Base-by-base conservation (phyloP, 1,284 basidiomycete species). In the Spongiforma sp. region DNA sequence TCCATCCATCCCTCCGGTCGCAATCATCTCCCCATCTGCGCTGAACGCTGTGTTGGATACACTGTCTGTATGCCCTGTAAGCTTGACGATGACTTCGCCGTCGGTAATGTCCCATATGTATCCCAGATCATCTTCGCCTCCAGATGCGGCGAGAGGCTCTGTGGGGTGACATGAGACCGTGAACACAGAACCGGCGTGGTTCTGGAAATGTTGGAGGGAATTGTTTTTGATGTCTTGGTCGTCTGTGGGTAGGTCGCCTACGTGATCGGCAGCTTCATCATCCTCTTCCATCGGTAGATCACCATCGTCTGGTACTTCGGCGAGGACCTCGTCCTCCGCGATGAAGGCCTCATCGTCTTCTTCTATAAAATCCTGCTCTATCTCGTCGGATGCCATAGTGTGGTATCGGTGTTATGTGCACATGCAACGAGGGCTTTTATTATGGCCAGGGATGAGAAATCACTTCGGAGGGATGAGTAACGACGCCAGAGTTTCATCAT, bases 1-100 rank as follows among this genome's bases (percentile, higher is more conserved):
- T 12, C 98, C 97, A 74, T 99, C 97, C 95, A 99, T 98, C 1
- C 97, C 96, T 24, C 95, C 97, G 0, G 96, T 98, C 17, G 97
- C 91, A 63, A 97, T 86, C 84, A 97, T 85, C 77, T 97, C 91
- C 14, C 98, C 97, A 74, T 98, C 95, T 6, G 82, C 75, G 75
- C 89, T 97, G 85, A 94, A 99, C 48, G 85, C 90, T 2, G 87
- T 86, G 59, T 85, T 84, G 5, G 91, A 91, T 50, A 99, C 95
- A 69, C 94, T 96, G 77, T 99, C 98, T 10, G 89, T 89, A 79
- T 99, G 97, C 2, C 97, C 97, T 0, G 90, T 91, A 58, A 99
- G 85, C 75, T 90, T 92, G 56, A 90, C 90, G 50, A 99, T 84
- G 66, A 91, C 82, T 69, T 93, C 88, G 19, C 95, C 94, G 53